Evolutionary conservation across 192 early-diverging fungal species (phyloP), one percentile per base, ranked within the genome.

Genomic region (Backusella luteola): DNA sequence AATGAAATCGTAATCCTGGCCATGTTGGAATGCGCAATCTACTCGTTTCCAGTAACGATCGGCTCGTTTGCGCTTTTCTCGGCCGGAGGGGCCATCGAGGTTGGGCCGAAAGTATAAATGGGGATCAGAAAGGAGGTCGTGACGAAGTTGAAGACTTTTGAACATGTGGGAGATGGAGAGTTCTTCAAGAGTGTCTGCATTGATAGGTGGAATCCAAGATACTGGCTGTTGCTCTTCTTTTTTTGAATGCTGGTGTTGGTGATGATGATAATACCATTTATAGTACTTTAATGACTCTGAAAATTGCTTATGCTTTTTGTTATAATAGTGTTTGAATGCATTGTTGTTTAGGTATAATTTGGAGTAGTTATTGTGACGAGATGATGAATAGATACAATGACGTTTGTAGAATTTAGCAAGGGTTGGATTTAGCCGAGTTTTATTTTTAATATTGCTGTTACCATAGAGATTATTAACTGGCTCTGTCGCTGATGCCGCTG

Each of bases 71-170:
- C 85, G 80, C 76, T 94, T 94, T 41, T 81, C 89, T 35, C 56
- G 56, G 56, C 56, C 56, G 3, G 23, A 29, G 4, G 56, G 56
- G 2, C 93, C 92, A 67, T 91, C 90, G 34, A 89, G 85, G 81
- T 94, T 95, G 36, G 94, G 95, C 19, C 94, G 90, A 87, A 97
- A 97, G 79, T 94, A 90, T 34, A 97, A 87, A 77, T 96, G 91
- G 4, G 94, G 91, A 80, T 97, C 95, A 77, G 96, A 94, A 39
- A 93, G 85, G 67, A 97, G 87, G 78, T 97, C 96, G 73, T 97
- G 96, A 17, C 96, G 89, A 19, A 97, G 87, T 52, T 95, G 94
- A 41, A 92, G 83, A 78, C 94, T 96, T 66, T 91, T 88, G 76
- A 96, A 85, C 42, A 97, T 94, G 84, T 94, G 92, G 38, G 90